Percentiles rank a stretch among this genome's conserved stretches.
Conservation (phyloP, 208 protist species). For the Crithidia mellificae region DNA sequence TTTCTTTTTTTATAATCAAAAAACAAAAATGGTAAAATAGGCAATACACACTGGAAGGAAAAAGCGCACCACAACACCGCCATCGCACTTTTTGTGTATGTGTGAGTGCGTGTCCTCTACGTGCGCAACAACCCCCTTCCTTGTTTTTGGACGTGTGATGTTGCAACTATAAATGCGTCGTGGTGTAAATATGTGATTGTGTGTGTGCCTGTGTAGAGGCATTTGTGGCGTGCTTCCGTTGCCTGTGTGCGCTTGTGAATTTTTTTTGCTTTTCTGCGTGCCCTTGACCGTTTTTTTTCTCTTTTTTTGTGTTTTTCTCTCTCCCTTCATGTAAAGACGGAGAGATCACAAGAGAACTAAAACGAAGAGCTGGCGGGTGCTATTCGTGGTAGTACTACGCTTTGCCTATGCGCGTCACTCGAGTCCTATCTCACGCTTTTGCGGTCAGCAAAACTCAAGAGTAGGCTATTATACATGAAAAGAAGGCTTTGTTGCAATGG, state of each 20-base stretch:
- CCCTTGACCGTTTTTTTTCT: not conserved
- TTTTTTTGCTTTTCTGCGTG: not conserved
- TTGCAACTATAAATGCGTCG: no score
- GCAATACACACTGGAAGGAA: not conserved
- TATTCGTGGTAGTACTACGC: no score
- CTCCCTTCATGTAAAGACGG: no score
- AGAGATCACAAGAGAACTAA: no score
- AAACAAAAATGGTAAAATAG: no score
- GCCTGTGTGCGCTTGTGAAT: no score
- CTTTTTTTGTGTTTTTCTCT: not conserved
- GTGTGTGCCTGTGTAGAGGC: not conserved
- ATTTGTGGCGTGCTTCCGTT: no score
- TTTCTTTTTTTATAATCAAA: constrained; percentile 3
- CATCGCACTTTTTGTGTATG: not conserved
- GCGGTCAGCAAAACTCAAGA: not conserved
- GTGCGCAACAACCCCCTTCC: not conserved
- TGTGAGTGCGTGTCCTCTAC: constrained; percentile 8
- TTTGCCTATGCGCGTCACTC: no score
- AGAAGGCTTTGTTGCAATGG: not conserved
- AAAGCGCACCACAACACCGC: not conserved
- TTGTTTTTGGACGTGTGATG: no score
- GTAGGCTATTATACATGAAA: no score
- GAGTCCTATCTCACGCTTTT: no score
- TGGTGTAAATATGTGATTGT: not conserved
- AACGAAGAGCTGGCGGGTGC: no score